Percentiles rank a stretch among this genome's conserved stretches.
phyloP scores from a whole-genome alignment of 2,329 filamentous ascomycete species.

The Dothidotthia symphoricarpi region DNA sequence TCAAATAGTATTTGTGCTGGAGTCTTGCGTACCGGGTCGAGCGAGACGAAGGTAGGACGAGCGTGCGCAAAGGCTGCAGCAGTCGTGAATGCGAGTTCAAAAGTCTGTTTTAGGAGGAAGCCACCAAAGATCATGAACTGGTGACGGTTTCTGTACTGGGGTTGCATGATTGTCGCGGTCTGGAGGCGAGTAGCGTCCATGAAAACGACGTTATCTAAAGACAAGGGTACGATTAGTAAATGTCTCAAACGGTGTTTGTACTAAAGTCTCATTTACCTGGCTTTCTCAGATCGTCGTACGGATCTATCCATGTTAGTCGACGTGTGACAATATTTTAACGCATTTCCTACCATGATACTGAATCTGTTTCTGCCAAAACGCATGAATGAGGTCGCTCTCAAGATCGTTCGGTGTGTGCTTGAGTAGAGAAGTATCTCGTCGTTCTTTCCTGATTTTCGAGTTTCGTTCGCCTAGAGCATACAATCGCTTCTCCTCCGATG shows the following conservation, averaged over 20 bases:
- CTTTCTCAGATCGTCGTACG: conserved; percentile 54
- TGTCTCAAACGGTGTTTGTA: no score
- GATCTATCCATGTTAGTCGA: conserved; percentile 42
- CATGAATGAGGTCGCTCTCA: conserved; percentile 70
- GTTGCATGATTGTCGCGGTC: conserved; percentile 73
- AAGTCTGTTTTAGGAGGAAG: conserved; percentile 70
- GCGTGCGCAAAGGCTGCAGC: conserved; percentile 69
- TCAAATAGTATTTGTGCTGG: no score
- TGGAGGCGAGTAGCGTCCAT: conserved; percentile 64
- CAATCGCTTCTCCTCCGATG: conserved; percentile 62
- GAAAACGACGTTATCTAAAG: conserved; percentile 57
- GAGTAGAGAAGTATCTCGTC: conserved; percentile 59
- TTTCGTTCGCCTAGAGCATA: conserved; percentile 65
- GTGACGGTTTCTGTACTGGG: conserved; percentile 67
- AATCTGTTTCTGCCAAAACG: conserved; percentile 68
- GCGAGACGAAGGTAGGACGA: conserved; percentile 67
- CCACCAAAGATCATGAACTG: conserved; percentile 79
- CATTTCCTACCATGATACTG: conserved; percentile 55
- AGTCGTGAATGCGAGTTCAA: conserved; percentile 74
- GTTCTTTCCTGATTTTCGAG: conserved; percentile 64
- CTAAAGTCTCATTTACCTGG: no score
- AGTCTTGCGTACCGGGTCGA: conserved; percentile 73
- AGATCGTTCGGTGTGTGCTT: conserved; percentile 68
- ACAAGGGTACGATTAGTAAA: no score
- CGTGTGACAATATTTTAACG: not conserved